Evolutionary conservation across 202 grass and related monocot species (phyloP).

Genomic region (Brachypodium distachyon): DNA sequence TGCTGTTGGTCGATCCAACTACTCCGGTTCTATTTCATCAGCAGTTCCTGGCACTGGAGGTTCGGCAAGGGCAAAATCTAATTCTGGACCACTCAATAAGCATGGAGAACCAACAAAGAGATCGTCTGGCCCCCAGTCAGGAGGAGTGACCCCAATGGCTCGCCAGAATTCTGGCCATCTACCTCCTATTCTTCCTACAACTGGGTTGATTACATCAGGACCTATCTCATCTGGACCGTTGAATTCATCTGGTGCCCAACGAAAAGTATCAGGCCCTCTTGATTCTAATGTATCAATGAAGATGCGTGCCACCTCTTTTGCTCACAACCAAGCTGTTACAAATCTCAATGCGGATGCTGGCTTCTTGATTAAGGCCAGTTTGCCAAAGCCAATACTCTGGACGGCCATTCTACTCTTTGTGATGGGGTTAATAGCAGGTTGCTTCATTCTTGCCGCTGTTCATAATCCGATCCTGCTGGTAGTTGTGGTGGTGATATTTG

Average conservation of each 20-base stretch:
- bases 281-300: conserved; percentile 61
- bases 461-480: conserved; percentile 72
- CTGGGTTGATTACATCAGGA: conserved; percentile 80
- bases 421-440: conserved; percentile 77
- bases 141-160: conserved; percentile 63
- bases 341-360: conserved; percentile 48
- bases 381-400: conserved; percentile 60
- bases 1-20: conserved; percentile 37
- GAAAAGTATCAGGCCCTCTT: conserved; percentile 68
- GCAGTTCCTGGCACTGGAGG: conserved; percentile 37
- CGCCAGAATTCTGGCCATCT: conserved; percentile 79
- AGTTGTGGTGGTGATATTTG: conserved; percentile 65
- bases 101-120: conserved; percentile 68
- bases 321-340: conserved; percentile 67
- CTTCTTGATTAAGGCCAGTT: conserved; percentile 54
- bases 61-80: conserved; percentile 50
- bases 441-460: conserved; percentile 79
- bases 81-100: conserved; percentile 79
- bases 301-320: conserved; percentile 47
- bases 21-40: conserved; percentile 65
- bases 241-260: conserved; percentile 42
- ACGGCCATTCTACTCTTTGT: conserved; percentile 56
- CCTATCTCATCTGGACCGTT: conserved; percentile 63
- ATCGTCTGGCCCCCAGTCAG: conserved; percentile 71
- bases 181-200: conserved; percentile 64